Percentiles rank a stretch among this genome's conserved stretches.
phyloP scores from a whole-genome alignment of 495 filamentous ascomycete genomes.

The Penicillium pancosmium region DNA sequence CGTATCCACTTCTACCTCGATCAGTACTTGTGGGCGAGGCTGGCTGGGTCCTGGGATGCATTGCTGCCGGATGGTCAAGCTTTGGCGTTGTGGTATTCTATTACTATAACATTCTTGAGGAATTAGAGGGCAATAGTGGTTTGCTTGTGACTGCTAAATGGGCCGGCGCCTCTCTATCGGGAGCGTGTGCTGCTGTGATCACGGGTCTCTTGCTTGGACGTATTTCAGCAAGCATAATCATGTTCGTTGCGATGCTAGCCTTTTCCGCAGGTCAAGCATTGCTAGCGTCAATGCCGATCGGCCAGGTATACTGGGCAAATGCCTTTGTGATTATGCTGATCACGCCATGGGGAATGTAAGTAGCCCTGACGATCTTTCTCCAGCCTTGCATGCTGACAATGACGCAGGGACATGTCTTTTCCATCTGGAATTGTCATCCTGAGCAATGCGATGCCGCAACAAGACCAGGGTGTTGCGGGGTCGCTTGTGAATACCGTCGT shows the following conservation, averaged over 20 bases:
- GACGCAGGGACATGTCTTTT: conserved; percentile 40
- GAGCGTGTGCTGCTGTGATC: conserved; percentile 40
- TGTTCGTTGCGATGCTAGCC: conserved; percentile 48
- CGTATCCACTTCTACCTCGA: conserved; percentile 57
- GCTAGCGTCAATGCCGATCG: conserved; percentile 36
- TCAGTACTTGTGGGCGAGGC: conserved; percentile 50
- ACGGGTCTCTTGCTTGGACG: conserved; percentile 47
- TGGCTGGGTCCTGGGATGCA: conserved; percentile 56
- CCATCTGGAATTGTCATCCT: conserved; percentile 41
- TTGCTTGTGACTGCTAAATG: conserved; percentile 43
- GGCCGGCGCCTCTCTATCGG: conserved; percentile 39
- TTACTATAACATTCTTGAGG: conserved; percentile 41
- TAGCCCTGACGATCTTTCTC: conserved; percentile 36
- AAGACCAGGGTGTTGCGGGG: conserved; percentile 55
- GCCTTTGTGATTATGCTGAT: conserved; percentile 50
- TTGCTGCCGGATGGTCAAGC: conserved; percentile 58
- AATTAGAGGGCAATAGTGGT: conserved; percentile 34
- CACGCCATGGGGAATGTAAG: conserved; percentile 59
- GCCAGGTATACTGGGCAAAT: conserved; percentile 48
- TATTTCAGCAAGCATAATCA: conserved; percentile 45
- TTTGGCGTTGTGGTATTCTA: conserved; percentile 58
- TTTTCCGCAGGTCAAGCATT: conserved; percentile 45
- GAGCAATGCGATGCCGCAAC: conserved; percentile 33
- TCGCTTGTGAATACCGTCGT: conserved; percentile 66
- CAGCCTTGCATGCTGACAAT: conserved; percentile 10